A percentile compares a stretch with the other conserved stretches of the same genome.
These are phyloP conservation scores for Thielaviopsis punctulata DNA, from an alignment of 2,329 filamentous ascomycete genomes.

Conservation along the genomic window DNA sequence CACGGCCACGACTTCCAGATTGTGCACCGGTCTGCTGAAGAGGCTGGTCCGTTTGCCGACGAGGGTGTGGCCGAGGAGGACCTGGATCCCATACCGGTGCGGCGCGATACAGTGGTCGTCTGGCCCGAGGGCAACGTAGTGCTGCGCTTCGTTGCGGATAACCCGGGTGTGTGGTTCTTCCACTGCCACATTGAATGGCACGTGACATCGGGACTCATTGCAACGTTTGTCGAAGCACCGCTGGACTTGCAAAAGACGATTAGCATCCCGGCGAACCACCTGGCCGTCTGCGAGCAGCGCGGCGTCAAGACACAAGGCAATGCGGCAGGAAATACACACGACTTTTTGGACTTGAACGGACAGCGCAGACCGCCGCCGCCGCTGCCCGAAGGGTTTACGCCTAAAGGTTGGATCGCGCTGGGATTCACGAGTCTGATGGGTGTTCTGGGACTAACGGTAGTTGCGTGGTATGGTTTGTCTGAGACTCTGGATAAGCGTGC, in stretches of 20 bases:
- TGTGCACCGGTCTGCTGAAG: slow-evolving; percentile 40
- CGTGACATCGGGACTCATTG: slow-evolving; percentile 46
- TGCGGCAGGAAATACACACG: slow-evolving; percentile 51
- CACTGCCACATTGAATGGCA: slow-evolving; percentile 77
- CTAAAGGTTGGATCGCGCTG: slow-evolving; percentile 54
- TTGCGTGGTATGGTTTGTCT: slow-evolving; percentile 31
- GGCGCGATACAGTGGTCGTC: slow-evolving; percentile 51
- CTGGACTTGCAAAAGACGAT: slow-evolving; percentile 41
- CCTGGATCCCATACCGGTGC: slow-evolving; percentile 40
- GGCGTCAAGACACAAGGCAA: slow-evolving; percentile 44
- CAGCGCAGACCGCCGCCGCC: slow-evolving; percentile 36
- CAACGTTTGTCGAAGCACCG: slow-evolving; percentile 47
- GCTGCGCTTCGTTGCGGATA: slow-evolving; percentile 49
- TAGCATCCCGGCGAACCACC: slow-evolving; percentile 41
- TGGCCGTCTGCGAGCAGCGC: slow-evolving; percentile 37
- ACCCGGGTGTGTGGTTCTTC: slow-evolving; percentile 52
- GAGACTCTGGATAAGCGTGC: slow-evolving; percentile 5
- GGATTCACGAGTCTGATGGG: slow-evolving; percentile 55
- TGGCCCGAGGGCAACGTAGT: slow-evolving; percentile 50
- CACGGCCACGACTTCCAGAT: slow-evolving; percentile 65
- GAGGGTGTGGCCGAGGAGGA: slow-evolving; percentile 26
- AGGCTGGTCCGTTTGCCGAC: slow-evolving; percentile 37
- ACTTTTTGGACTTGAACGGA: slow-evolving; percentile 46
- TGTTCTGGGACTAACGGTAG: slow-evolving; percentile 47
- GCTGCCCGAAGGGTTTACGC: slow-evolving; percentile 54